A percentile compares a stretch with the other conserved stretches of the same genome.
These are phyloP conservation scores for Suillus clintonianus DNA, from an alignment of 768 basidiomycete genomes.

Conservation along the genomic window DNA sequence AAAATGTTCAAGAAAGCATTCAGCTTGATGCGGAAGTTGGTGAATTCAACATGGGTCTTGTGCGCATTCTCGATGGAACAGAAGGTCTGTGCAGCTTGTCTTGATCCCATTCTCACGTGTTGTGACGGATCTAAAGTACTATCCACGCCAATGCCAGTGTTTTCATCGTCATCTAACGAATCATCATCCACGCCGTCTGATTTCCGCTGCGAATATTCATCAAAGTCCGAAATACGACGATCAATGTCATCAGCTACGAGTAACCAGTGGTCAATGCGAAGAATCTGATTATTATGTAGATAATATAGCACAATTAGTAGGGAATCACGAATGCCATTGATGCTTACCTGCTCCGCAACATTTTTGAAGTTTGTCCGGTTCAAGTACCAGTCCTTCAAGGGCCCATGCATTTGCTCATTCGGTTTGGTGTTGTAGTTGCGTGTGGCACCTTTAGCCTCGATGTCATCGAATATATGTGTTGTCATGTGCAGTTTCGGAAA, in stretches of 20 bases:
- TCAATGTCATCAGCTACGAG: too few species aligned
- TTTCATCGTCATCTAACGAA: too few species aligned
- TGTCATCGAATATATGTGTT: slow-evolving; percentile 33
- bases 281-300: background rate
- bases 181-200: too few species aligned
- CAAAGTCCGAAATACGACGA: too few species aligned
- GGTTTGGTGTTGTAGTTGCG: slow-evolving; percentile 33
- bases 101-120: background rate
- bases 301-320: background rate
- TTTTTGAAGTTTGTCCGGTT: slow-evolving; percentile 35
- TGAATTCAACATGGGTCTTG: background rate
- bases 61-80: background rate
- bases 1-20: background rate
- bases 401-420: slow-evolving; percentile 31
- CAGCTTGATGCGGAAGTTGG: slow-evolving; percentile 5
- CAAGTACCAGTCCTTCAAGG: slow-evolving; percentile 27
- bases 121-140: background rate
- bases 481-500: slow-evolving; percentile 36
- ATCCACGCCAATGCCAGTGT: background rate
- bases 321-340: background rate
- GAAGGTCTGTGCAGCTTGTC: background rate
- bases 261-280: too few species aligned
- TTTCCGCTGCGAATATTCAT: too few species aligned
- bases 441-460: slow-evolving; percentile 31
- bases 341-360: slow-evolving; percentile 31